Base-by-base conservation (phyloP, 768 basidiomycete species). In the Calocera viscosa region DNA sequence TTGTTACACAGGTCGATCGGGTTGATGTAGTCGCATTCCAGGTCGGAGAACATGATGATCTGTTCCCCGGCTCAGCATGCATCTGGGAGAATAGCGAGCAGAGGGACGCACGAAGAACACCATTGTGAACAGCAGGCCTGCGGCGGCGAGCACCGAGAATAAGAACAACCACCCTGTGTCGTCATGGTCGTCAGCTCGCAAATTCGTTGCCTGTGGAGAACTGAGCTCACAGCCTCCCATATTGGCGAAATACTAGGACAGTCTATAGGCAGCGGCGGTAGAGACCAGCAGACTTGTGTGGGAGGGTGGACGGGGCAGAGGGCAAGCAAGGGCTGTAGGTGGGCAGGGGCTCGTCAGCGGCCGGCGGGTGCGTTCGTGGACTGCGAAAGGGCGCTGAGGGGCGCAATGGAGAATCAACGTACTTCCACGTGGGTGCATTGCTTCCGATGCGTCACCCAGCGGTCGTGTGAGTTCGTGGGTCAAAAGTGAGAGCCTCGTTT, bases 11-110 rank as follows among this genome's bases (percentile, higher is more conserved):
- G 87, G 78, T 99, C 96, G 85, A 99, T 99, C 65, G 96, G 96
- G 79, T 99, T 99, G 82, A 98, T 95, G 80, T 97, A 98, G 83
- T 96, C 94, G 82, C 93, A 96, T 80, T 97, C 95, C 75, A 98
- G 81, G 80, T 98, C 96, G 49, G 94, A 96, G 82, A 98, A 98
- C 95, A 97, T 98, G 82, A 99, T 98, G 74, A 99, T 97, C 95
- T 98, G 69, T 2, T 1, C 1, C n/a, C 28, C 12, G 3, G 3
- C 17, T 12, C 10, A 28, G 49, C 1, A 35, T 0, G 38, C 2
- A 30, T 30, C 38, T 33, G 30, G 8, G 22, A 34, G 64, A 35
- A 67, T 34, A 32, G 28, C 14, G 32, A 40, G 17, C 33, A 35
- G 19, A 7, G 28, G 34, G 10, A 88, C 92, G 78, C 73, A 97